These are phyloP conservation scores for Xerocomus amazonicus DNA, from an alignment of 1,284 basidiomycete species.

Conservation along the genomic window DNA sequence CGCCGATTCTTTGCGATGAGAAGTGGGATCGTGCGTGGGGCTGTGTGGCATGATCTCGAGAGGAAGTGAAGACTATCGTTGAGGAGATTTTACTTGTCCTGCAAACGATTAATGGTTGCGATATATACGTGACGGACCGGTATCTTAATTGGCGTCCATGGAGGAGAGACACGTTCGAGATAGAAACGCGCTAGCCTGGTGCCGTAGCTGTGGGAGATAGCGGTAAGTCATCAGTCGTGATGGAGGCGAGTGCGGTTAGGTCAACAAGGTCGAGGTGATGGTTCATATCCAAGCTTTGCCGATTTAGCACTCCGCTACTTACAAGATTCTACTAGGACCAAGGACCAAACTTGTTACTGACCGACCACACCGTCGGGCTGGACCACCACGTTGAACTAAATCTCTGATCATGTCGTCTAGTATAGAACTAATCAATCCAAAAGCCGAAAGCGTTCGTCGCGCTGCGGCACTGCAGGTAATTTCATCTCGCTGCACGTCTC, in stretches of 20 bases:
- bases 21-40: not conserved
- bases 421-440: slow-evolving; percentile 92
- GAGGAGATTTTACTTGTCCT: slow-evolving; percentile 20
- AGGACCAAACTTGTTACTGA: not conserved
- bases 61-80: slow-evolving; percentile 10
- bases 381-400: slow-evolving; percentile 23
- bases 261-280: slow-evolving; percentile 27
- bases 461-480: slow-evolving; percentile 90
- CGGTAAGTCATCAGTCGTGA: slow-evolving; percentile 22
- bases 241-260: slow-evolving; percentile 27
- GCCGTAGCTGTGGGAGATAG: slow-evolving; percentile 33
- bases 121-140: slow-evolving; percentile 32
- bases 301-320: slow-evolving; percentile 32
- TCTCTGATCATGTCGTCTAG: slow-evolving; percentile 63
- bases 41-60: slow-evolving; percentile 10
- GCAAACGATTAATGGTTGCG: slow-evolving; percentile 9
- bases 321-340: not conserved
- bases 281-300: slow-evolving; percentile 32
- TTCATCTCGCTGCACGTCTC: slow-evolving; percentile 18
- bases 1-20: slow-evolving; percentile 19
- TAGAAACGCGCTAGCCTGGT: slow-evolving; percentile 35
- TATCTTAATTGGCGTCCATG: slow-evolving; percentile 17
- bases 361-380: slow-evolving; percentile 20
- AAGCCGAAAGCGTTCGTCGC: slow-evolving; percentile 92
- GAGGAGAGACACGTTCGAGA: slow-evolving; percentile 29